These are phyloP conservation scores for Scutellaria barbata DNA, from an alignment of 257 asterid species.

Conservation along the genomic window DNA sequence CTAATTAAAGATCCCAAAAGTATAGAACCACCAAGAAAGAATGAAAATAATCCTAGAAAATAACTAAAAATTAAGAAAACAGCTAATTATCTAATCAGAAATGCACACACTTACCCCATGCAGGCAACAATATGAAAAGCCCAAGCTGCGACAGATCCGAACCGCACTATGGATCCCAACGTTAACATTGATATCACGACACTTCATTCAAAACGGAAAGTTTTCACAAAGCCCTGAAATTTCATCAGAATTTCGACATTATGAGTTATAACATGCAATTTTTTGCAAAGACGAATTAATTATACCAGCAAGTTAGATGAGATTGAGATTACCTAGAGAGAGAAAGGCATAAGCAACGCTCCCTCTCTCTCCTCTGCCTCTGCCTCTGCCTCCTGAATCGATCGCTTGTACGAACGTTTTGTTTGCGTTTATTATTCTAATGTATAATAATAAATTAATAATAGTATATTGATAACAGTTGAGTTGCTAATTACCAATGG, in stretches of 20 bases:
- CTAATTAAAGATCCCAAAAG: not conserved
- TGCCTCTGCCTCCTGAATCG: conserved; percentile 27
- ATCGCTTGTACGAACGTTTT: conserved; percentile 11
- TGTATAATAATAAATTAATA: too few relatives aligned
- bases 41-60: not conserved
- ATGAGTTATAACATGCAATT: not conserved
- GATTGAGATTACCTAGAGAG: conserved; percentile 38
- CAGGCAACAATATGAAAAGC: conserved; percentile 54
- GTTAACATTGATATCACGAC: conserved; percentile 59
- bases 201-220: not conserved
- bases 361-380: conserved; percentile 33
- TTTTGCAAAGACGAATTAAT: not conserved
- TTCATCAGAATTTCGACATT: conserved; percentile 8
- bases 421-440: too few relatives aligned
- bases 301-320: not conserved
- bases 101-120: conserved; percentile 73
- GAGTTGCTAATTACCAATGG: too few relatives aligned
- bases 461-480: too few relatives aligned
- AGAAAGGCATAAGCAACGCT: conserved; percentile 39
- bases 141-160: conserved; percentile 70
- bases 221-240: conserved; percentile 49
- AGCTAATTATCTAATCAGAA: conserved; percentile 6
- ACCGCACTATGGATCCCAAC: conserved; percentile 60
- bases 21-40: conserved; percentile 19
- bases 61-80: not conserved